Base-by-base conservation (phyloP, 192 early-diverging fungal genomes). In the Coemansia nantahalensis region DNA sequence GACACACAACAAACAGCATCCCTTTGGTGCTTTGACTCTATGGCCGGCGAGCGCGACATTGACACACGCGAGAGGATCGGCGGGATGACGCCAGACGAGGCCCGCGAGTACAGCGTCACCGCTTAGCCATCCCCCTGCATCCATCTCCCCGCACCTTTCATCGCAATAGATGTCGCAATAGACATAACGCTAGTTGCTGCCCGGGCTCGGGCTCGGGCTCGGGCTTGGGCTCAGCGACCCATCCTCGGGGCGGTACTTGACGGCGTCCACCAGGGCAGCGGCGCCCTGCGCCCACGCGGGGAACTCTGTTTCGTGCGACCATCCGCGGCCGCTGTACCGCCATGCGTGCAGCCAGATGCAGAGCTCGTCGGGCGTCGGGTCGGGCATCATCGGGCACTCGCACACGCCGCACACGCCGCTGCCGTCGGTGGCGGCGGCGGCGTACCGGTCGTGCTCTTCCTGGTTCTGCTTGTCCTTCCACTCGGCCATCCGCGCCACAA, bases 321-420 rank as follows among this genome's bases (percentile, higher is more conserved):
- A 93, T 1, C 78, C 85, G 6, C 82, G 68, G 0, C 83, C 86
- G 28, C 77, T 72, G 66, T 94, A 95, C 45, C 82, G 81, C 78
- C 80, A 90, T n/a, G 92, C 89, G 65, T 98, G 94, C 38, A 98
- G 81, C 82, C 83, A 98, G 52, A 98, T 93, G 16, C 64, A 68
- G 15, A 94, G 79, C 64, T 94, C 80, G 42, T 90, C 82, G 1
- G 81, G 82, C 3, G 64, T 62, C 0, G 91, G 91, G 59, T 97
- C 92, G 0, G 70, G 59, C 44, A 81, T 54, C 28, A 80, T 72
- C 1, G 60, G 51, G 8, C 78, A 51, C 6, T 57, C 51, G 56
- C 91, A 94, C 33, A 89, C 82, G 5, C 48, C 44, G 60, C 92
- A 92, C 45, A 50, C 40, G 11, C 57, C 47, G 1, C 44, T 43